phyloP scores from a whole-genome alignment of 2,329 filamentous ascomycete genomes.

The Penicillium sp. region DNA sequence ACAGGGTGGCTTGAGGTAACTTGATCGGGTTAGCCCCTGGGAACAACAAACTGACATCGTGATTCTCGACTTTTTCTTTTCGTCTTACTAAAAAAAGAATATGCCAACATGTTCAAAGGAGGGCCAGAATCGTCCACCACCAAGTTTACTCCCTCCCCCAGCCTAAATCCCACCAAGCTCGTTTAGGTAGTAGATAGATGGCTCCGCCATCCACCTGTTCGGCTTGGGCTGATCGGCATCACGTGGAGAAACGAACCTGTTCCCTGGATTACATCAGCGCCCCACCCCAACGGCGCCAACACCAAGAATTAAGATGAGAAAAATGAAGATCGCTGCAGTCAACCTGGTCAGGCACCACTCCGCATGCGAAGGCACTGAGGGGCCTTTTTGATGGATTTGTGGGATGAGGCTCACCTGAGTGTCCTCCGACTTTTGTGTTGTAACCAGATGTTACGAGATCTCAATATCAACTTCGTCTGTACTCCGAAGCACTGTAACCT shows the following conservation, averaged over 20 bases:
- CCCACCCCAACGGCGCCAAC: conserved; percentile 12
- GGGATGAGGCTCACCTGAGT: neutral
- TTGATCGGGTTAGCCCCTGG: conserved; percentile 1
- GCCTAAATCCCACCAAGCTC: neutral
- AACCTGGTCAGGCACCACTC: conserved; percentile 6
- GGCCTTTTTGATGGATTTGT: neutral
- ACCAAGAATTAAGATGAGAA: conserved; percentile 12
- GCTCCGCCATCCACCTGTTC: neutral
- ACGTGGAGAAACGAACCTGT: conserved; percentile 16
- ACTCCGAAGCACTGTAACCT: neutral
- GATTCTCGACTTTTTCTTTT: neutral
- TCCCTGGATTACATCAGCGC: conserved; percentile 13
- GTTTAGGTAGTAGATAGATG: neutral
- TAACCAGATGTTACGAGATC: neutral
- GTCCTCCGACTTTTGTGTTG: neutral
- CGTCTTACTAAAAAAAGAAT: neutral
- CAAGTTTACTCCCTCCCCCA: neutral
- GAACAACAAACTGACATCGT: neutral
- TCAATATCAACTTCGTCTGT: neutral
- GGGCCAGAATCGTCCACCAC: neutral
- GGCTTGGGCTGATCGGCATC: conserved; percentile 10
- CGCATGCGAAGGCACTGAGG: neutral
- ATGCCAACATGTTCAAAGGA: neutral
- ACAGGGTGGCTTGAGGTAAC: conserved; percentile 7
- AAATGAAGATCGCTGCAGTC: conserved; percentile 10